Evolutionary conservation across 2,329 filamentous ascomycete species (phyloP).

Genomic region (Ascochyta clinopodiicola): DNA sequence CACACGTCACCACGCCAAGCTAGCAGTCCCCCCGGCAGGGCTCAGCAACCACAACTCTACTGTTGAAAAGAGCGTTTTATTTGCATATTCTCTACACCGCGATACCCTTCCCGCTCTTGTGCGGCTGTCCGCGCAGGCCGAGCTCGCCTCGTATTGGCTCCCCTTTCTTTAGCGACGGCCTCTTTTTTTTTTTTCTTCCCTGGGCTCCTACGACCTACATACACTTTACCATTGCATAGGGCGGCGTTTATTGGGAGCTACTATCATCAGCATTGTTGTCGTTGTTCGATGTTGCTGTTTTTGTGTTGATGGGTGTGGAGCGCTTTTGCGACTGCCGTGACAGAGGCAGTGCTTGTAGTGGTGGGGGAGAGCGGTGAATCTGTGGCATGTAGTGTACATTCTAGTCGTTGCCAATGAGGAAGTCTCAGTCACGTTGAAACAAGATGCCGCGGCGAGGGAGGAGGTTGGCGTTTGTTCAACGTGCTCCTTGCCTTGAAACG

Average conservation of each 20-base stretch:
- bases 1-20: neutral
- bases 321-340: constrained; percentile 5
- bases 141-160: constrained; percentile 10
- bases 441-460: too few species aligned
- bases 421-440: too few species aligned
- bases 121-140: constrained; percentile 2
- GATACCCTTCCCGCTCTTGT: constrained; percentile 36
- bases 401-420: neutral
- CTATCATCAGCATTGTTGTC: neutral
- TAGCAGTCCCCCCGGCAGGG: neutral
- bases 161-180: constrained; percentile 8
- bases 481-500: too few species aligned
- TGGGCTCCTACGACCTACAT: neutral
- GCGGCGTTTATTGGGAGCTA: constrained; percentile 24
- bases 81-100: constrained; percentile 36
- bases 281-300: too few species aligned
- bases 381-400: constrained; percentile 14
- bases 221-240: constrained; percentile 25
- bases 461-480: too few species aligned
- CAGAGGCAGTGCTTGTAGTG: neutral
- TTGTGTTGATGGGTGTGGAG: neutral
- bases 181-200: neutral
- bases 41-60: neutral
- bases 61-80: constrained; percentile 24
- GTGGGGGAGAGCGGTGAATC: neutral